Evolutionary conservation across 768 basidiomycete genomes (phyloP).

Genomic region (Auriculariales sp.): DNA sequence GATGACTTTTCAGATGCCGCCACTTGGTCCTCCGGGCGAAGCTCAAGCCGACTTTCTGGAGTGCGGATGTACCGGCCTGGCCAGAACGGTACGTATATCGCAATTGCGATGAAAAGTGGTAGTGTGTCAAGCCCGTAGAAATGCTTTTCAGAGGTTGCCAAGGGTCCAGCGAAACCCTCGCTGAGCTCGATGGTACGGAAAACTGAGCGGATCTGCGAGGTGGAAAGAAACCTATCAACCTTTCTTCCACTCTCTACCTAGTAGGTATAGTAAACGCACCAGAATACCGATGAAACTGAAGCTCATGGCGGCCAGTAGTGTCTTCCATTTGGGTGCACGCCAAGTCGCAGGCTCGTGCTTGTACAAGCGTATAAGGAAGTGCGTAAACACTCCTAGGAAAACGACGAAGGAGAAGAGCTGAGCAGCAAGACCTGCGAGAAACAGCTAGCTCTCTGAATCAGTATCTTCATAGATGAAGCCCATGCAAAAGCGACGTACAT

Average conservation of each 20-base stretch:
- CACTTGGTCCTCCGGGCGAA: too few species aligned
- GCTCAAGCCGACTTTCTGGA: too few species aligned
- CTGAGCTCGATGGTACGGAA: slow-evolving; percentile 37
- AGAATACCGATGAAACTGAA: slow-evolving; percentile 50
- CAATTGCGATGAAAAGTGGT: slow-evolving; percentile 47
- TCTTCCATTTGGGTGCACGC: slow-evolving; percentile 34
- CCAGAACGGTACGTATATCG: slow-evolving; percentile 46
- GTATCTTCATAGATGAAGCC: not conserved
- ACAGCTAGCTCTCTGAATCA: slow-evolving; percentile 23
- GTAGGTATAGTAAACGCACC: too few species aligned
- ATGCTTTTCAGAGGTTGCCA: slow-evolving; percentile 41
- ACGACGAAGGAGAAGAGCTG: slow-evolving; percentile 38
- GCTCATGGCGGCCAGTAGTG: slow-evolving; percentile 33
- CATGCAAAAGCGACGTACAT: not conserved
- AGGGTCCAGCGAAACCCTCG: slow-evolving; percentile 43
- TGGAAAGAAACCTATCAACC: not conserved
- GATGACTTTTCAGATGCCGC: too few species aligned
- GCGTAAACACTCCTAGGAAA: slow-evolving; percentile 31
- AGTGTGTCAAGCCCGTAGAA: slow-evolving; percentile 59
- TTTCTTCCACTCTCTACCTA: too few species aligned
- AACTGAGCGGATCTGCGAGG: slow-evolving; percentile 17
- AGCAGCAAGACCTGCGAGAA: slow-evolving; percentile 40
- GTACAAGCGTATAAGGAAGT: slow-evolving; percentile 36
- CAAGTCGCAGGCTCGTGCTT: slow-evolving; percentile 26
- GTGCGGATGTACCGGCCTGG: slow-evolving; percentile 23